Base-by-base conservation (phyloP, 345 rosid species). In the Zanthoxylum bungeanum region DNA sequence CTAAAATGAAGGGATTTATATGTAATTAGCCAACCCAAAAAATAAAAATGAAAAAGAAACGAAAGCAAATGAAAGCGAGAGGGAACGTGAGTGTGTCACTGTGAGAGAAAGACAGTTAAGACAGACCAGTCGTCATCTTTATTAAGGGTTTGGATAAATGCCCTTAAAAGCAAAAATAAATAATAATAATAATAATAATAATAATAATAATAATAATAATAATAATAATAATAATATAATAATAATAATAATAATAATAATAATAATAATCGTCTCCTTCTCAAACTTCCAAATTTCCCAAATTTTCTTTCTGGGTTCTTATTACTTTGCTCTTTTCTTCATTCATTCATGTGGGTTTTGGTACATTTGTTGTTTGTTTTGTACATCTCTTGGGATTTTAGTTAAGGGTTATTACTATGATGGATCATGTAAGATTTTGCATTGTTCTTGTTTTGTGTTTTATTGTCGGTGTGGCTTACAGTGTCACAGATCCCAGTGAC, bases 401-500 rank as follows among this genome's bases (percentile, higher is more conserved):
- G 58, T 14, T 7, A 55, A 36, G 37, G 52, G 42, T 3, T 55
- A 33, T 27, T n/a, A 0, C 6, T 50, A 6, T 24, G 2, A 58
- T 58, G 63, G 56, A 44, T 30, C 25, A 21, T 12, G 64, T 58
- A 31, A 47, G 24, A 62, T 47, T 74, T 16, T 52, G 63, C 66
- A 19, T 51, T 53, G 25, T 67, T 8, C 4, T 76, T 28, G 53
- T 79, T 60, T 69, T 75, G 57, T 77, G 68, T 40, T 64, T 68
- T 66, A 9, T 76, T 66, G 33, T 76, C 56, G 53, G 53, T n/a
- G 64, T 75, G 58, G 76, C 49, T 61, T 42, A 61, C 47, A 51
- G 77, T 27, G 79, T 27, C 36, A 83, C 86, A 40, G 80, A 85
- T 64, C 85, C 86, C 21, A 75, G 40, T 46, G 89, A 85, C 79